Percentiles rank a stretch among this genome's conserved stretches.
phyloP scores from a whole-genome alignment of 208 protist genomes.

The Trypanosoma cruzi region DNA sequence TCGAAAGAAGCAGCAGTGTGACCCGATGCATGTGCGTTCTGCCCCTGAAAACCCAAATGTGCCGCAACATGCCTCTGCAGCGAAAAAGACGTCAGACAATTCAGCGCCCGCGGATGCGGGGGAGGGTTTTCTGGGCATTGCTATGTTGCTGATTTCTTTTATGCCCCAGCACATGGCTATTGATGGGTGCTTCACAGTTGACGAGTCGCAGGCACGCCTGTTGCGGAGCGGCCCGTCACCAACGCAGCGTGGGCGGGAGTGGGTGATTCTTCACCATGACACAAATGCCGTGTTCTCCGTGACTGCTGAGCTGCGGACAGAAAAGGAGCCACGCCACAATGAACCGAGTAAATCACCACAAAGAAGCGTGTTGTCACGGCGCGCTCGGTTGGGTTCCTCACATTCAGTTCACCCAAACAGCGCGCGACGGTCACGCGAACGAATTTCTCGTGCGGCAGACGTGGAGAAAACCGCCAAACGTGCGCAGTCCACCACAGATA shows the following conservation, averaged over 20 bases:
- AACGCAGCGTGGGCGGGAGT: slow-evolving; percentile 19
- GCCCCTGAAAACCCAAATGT: neutral
- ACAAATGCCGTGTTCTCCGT: slow-evolving; percentile 26
- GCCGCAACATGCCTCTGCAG: too few species aligned
- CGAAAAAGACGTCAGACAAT: too few species aligned
- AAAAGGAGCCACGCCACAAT: neutral
- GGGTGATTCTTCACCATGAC: slow-evolving; percentile 31
- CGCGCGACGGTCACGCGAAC: too few species aligned
- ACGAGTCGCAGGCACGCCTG: slow-evolving; percentile 24
- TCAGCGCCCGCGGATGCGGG: too few species aligned
- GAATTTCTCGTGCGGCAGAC: too few species aligned
- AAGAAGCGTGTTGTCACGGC: neutral
- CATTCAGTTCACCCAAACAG: too few species aligned
- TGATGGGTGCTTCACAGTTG: slow-evolving; percentile 32
- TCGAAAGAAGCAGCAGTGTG: neutral
- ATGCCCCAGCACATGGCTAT: slow-evolving; percentile 8
- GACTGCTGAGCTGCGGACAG: slow-evolving; percentile 9
- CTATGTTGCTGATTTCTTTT: slow-evolving; percentile 31
- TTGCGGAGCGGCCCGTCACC: slow-evolving; percentile 24
- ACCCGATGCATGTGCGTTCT: neutral
- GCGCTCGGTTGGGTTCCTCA: too few species aligned
- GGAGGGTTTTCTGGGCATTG: slow-evolving; percentile 7
- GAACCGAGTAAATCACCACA: neutral
- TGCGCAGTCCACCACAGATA: too few species aligned
- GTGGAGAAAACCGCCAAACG: too few species aligned